These are phyloP conservation scores for Parasarocladium wereldwijsianum DNA, from an alignment of 2,329 filamentous ascomycete species.

Conservation along the genomic window DNA sequence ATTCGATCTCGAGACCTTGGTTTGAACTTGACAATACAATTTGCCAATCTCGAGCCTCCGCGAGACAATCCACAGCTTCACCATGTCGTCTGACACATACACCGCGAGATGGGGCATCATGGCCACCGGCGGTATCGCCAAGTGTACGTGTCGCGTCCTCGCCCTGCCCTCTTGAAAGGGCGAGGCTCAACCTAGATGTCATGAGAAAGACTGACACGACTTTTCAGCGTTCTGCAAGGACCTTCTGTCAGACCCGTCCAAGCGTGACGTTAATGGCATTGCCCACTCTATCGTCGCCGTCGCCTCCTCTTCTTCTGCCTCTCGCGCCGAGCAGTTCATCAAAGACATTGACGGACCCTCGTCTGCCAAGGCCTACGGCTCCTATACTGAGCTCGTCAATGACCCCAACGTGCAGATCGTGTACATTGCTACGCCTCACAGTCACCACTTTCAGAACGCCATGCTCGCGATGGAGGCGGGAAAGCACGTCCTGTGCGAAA, in stretches of 20 bases:
- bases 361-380: constrained; percentile 59
- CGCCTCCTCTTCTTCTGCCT: constrained; percentile 60
- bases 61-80: constrained; percentile 2
- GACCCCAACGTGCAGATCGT: constrained; percentile 72
- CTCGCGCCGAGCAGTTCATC: constrained; percentile 59
- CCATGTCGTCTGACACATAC: constrained; percentile 26
- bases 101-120: constrained; percentile 45
- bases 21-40: no score
- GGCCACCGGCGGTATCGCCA: constrained; percentile 44
- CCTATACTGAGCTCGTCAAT: constrained; percentile 66
- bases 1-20: no score
- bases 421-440: constrained; percentile 83
- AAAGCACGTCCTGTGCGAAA: constrained; percentile 84
- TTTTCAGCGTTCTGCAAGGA: constrained; percentile 61
- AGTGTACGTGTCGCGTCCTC: constrained; percentile 33
- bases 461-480: constrained; percentile 72
- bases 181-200: no score
- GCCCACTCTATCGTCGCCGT: constrained; percentile 66
- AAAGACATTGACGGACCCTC: constrained; percentile 53
- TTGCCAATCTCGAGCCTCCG: not conserved
- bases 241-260: constrained; percentile 57
- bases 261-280: constrained; percentile 56
- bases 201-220: no score
- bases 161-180: no score
- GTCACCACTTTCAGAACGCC: constrained; percentile 83